Conservation (phyloP, 148 eudicot genomes). For the Pharnaceum exiguum region DNA sequence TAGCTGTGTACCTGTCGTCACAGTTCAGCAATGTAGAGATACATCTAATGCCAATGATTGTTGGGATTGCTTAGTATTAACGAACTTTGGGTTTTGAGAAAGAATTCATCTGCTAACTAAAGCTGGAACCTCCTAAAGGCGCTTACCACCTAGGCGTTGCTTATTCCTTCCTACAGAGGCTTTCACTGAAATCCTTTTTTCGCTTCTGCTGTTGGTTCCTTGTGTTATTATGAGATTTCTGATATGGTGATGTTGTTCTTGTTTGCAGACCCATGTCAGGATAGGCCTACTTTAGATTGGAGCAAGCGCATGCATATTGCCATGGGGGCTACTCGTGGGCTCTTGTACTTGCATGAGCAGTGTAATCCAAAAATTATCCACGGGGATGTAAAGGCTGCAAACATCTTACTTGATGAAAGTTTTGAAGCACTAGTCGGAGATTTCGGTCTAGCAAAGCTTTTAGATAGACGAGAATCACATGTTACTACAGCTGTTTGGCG, state of each 20-base stretch:
- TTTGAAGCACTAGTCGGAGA: conserved; percentile 97
- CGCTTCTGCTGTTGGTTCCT: background rate
- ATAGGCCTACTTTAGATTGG: conserved; percentile 76
- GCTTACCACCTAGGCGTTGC: too few relatives aligned
- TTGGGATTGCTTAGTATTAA: too few relatives aligned
- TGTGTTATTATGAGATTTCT: background rate
- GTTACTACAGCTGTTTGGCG: conserved; percentile 97
- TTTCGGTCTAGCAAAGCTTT: conserved; percentile 95
- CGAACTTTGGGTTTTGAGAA: too few relatives aligned
- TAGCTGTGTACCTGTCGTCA: too few relatives aligned
- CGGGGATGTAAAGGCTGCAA: conserved; percentile 95
- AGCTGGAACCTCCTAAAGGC: too few relatives aligned
- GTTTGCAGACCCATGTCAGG: conserved; percentile 49
- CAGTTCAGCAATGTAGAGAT: too few relatives aligned
- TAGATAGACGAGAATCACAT: conserved; percentile 81
- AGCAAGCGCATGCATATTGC: conserved; percentile 78
- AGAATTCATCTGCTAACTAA: too few relatives aligned
- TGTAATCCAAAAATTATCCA: conserved; percentile 91
- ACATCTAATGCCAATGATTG: too few relatives aligned
- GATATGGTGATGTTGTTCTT: background rate
- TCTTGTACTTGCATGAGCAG: conserved; percentile 85
- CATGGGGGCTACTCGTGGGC: conserved; percentile 80
- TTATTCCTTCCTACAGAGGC: too few relatives aligned
- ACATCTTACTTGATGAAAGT: conserved; percentile 75
- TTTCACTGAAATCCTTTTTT: too few relatives aligned